phyloP scores from a whole-genome alignment of 495 filamentous ascomycete genomes.

The Podospora sp. region DNA sequence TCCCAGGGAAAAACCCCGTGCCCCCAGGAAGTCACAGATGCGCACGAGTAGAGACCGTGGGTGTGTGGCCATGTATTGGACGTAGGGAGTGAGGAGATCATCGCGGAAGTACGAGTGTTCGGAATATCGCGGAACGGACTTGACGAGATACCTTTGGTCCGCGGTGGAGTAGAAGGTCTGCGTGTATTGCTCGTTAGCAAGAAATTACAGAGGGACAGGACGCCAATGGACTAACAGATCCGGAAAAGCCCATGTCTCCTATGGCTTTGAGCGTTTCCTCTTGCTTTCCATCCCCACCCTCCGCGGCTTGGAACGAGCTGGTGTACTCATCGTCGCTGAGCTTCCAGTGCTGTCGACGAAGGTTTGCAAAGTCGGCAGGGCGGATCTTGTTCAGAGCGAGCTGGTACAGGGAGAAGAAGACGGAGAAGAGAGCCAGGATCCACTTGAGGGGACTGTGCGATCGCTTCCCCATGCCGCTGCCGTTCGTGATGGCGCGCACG shows the following conservation, averaged over 20 bases:
- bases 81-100: constrained; percentile 63
- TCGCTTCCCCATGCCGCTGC: constrained; percentile 23
- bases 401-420: constrained; percentile 45
- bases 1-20: constrained; percentile 56
- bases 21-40: constrained; percentile 67
- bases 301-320: constrained; percentile 28
- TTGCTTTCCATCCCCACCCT: constrained; percentile 15
- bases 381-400: constrained; percentile 41
- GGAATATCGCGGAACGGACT: constrained; percentile 66
- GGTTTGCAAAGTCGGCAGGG: constrained; percentile 41
- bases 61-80: constrained; percentile 59
- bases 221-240: constrained; percentile 28
- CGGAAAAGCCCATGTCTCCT: constrained; percentile 42
- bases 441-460: constrained; percentile 25
- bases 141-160: constrained; percentile 64
- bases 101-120: constrained; percentile 69
- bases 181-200: background rate
- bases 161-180: constrained; percentile 68
- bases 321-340: constrained; percentile 33
- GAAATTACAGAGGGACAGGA: background rate
- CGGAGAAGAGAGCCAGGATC: constrained; percentile 34
- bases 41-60: constrained; percentile 63
- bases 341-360: constrained; percentile 35
- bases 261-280: constrained; percentile 35
- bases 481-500: constrained; percentile 40